phyloP scores from a whole-genome alignment of 768 basidiomycete genomes.

The Mycena metata region DNA sequence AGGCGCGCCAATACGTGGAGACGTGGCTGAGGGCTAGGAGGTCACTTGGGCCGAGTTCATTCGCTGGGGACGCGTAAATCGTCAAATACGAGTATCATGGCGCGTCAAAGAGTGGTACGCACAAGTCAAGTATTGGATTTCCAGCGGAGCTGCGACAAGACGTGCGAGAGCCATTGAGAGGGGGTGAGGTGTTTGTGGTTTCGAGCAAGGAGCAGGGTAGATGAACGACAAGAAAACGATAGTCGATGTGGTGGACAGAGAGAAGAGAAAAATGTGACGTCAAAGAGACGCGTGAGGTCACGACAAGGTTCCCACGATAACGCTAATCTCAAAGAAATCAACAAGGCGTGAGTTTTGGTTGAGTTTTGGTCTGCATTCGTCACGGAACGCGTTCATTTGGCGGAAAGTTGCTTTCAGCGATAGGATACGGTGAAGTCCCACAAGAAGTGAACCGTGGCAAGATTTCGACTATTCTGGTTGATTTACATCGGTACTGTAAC shows the following conservation, averaged over 20 bases:
- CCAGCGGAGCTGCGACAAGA: constrained; percentile 9
- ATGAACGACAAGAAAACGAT: constrained; percentile 5
- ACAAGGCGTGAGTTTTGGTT: neutral
- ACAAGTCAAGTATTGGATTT: constrained; percentile 26
- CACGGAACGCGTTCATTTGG: too few relatives aligned
- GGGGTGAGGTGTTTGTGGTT: neutral
- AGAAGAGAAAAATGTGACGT: neutral
- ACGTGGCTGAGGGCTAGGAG: constrained; percentile 33
- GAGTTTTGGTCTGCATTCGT: too few relatives aligned
- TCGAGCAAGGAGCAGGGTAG: neutral
- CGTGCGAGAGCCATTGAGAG: constrained; percentile 33
- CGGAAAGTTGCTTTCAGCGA: too few relatives aligned
- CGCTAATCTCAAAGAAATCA: neutral
- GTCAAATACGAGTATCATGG: neutral
- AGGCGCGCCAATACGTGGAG: constrained; percentile 32
- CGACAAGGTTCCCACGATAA: constrained; percentile 12
- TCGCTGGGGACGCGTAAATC: neutral
- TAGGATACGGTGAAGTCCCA: too few relatives aligned
- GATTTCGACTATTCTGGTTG: neutral
- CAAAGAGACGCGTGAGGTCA: neutral
- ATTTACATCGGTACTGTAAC: too few relatives aligned
- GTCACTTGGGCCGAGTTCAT: constrained; percentile 21
- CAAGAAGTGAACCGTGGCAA: neutral
- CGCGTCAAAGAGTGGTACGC: constrained; percentile 7
- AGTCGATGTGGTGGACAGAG: constrained; percentile 6